Percentiles rank a stretch among this genome's conserved stretches.
These are phyloP conservation scores for Apiospora sp. DNA, from an alignment of 2,329 filamentous ascomycete genomes.

Conservation along the genomic window DNA sequence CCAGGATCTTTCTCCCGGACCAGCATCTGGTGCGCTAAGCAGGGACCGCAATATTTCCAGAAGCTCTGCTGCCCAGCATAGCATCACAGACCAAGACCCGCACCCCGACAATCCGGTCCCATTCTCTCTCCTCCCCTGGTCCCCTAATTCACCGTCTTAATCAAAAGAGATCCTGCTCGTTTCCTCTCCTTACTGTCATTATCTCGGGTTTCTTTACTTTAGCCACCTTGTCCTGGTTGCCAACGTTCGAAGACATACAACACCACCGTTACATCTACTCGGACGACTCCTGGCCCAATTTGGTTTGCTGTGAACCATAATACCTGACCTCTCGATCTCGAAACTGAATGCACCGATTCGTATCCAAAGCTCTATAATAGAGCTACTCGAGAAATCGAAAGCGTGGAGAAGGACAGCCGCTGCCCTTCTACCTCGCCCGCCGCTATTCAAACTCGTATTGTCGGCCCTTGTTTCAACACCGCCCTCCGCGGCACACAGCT, in stretches of 20 bases:
- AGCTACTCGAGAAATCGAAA: constrained; percentile 41
- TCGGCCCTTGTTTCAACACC: constrained; percentile 28
- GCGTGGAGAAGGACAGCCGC: constrained; percentile 37
- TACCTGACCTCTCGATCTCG: constrained; percentile 25
- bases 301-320: constrained; percentile 16
- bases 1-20: constrained; percentile 32
- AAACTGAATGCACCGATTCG: constrained; percentile 29
- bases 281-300: constrained; percentile 13
- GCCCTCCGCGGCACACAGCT: constrained; percentile 24
- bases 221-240: constrained; percentile 5
- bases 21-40: constrained; percentile 44
- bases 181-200: constrained; percentile 31
- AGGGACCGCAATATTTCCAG: constrained; percentile 45
- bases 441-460: constrained; percentile 28
- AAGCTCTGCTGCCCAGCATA: constrained; percentile 41
- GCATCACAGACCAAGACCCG: constrained; percentile 43
- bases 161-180: constrained; percentile 34
- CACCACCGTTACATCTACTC: constrained; percentile 15
- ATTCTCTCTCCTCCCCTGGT: constrained; percentile 42
- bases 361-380: constrained; percentile 47
- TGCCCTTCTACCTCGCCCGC: constrained; percentile 32
- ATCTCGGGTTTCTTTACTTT: constrained; percentile 28
- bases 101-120: constrained; percentile 44
- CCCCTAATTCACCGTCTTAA: constrained; percentile 41
- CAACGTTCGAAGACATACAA: constrained; percentile 17